phyloP scores from a whole-genome alignment of 2,329 filamentous ascomycete genomes.

The Aspergillus fumigatiaffinis region DNA sequence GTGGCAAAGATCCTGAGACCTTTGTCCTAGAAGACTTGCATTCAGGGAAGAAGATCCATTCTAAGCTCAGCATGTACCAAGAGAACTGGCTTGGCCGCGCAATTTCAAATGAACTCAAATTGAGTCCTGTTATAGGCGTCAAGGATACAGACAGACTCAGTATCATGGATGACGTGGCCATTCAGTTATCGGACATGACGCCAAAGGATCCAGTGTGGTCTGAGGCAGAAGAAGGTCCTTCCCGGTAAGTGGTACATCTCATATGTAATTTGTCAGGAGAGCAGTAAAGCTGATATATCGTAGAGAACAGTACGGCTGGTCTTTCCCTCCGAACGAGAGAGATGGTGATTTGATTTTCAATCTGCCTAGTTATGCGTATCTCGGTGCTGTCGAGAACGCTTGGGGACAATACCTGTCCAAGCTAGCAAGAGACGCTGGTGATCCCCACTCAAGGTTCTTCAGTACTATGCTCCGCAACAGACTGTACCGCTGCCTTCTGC shows the following conservation, averaged over 20 bases:
- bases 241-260: not conserved
- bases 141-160: constrained; percentile 3
- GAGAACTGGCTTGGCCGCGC: not conserved
- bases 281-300: not conserved
- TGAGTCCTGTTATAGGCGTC: constrained; percentile 13
- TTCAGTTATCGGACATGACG: not conserved
- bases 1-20: not conserved
- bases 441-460: not conserved
- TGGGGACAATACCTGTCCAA: constrained; percentile 10
- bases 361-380: constrained; percentile 7
- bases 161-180: constrained; percentile 3
- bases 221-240: not conserved
- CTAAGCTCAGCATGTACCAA: not conserved
- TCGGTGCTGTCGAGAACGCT: constrained; percentile 8
- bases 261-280: not conserved
- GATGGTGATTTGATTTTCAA: constrained; percentile 3
- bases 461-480: not conserved
- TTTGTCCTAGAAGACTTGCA: constrained; percentile 10
- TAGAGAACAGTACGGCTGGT: not conserved
- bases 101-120: not conserved
- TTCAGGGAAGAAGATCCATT: constrained; percentile 2
- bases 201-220: not conserved
- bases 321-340: not conserved
- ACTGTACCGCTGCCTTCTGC: constrained; percentile 9
- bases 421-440: not conserved